Conservation (phyloP, 352 stramenopile genomes). For the Thalassiosira mediterranea region DNA sequence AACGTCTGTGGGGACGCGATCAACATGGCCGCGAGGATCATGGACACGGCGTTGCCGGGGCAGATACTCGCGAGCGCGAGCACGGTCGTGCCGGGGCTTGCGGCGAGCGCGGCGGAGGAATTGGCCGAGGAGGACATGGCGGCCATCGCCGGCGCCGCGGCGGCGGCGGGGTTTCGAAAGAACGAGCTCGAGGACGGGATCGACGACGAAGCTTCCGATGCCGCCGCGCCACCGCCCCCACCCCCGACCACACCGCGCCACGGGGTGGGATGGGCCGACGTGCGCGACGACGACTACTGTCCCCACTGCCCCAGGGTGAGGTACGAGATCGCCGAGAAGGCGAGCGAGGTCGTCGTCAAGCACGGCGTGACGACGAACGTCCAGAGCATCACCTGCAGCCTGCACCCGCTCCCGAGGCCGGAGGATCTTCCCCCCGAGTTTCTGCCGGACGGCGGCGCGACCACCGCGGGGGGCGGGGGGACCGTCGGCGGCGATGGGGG, state of each 20-base stretch:
- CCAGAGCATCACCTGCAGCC: constrained; percentile 32
- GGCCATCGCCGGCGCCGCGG: no score
- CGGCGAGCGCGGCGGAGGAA: neutral
- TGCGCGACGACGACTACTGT: neutral
- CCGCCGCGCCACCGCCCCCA: no score
- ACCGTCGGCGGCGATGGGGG: no score
- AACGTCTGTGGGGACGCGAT: constrained; percentile 47
- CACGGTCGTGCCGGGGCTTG: constrained; percentile 34
- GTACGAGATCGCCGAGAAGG: constrained; percentile 17
- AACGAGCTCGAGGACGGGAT: no score
- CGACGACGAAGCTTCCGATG: no score
- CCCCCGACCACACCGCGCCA: no score
- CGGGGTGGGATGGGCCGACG: neutral
- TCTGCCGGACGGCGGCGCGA: neutral
- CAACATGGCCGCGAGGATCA: constrained; percentile 41
- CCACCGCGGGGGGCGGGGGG: no score
- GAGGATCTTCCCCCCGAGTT: constrained; percentile 6
- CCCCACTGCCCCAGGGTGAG: constrained; percentile 16
- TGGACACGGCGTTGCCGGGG: constrained; percentile 30
- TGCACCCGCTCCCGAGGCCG: constrained; percentile 14
- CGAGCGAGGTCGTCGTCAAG: constrained; percentile 46
- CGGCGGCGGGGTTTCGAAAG: no score
- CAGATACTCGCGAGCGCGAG: constrained; percentile 39
- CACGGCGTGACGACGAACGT: constrained; percentile 42
- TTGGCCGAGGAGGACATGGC: neutral